phyloP scores from a whole-genome alignment of 2,329 filamentous ascomycete species.

The Ciborinia camelliae region DNA sequence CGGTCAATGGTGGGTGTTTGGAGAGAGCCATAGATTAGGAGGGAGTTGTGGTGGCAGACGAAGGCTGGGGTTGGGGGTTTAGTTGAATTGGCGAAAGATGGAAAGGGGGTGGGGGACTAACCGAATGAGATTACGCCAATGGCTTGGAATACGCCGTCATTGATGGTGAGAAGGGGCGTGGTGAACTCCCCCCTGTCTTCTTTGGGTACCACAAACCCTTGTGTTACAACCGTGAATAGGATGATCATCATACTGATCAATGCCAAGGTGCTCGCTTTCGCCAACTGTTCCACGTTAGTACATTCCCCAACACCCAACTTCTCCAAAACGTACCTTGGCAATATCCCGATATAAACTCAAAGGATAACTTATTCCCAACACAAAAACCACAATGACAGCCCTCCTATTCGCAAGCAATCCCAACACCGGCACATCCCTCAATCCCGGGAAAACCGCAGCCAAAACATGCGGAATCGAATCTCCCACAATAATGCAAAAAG shows the following conservation, averaged over 20 bases:
- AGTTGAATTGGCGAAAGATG: conserved; percentile 9
- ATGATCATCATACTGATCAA: conserved; percentile 92
- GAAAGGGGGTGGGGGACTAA: conserved; percentile 42
- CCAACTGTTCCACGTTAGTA: conserved; percentile 56
- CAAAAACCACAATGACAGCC: conserved; percentile 83
- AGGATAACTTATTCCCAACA: conserved; percentile 82
- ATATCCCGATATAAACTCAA: conserved; percentile 94
- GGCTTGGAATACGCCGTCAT: conserved; percentile 86
- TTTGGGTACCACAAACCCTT: conserved; percentile 70
- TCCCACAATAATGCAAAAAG: conserved; percentile 95
- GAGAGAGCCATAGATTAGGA: conserved; percentile 94
- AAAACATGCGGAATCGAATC: conserved; percentile 94
- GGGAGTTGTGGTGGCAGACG: conserved; percentile 86
- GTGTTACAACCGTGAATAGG: conserved; percentile 79
- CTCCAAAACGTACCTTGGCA: conserved; percentile 66
- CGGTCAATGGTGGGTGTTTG: conserved; percentile 93
- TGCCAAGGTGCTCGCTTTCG: conserved; percentile 91
- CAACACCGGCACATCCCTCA: conserved; percentile 70
- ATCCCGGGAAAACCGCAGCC: conserved; percentile 72
- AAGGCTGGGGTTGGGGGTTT: conserved; percentile 46
- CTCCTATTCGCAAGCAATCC: conserved; percentile 78
- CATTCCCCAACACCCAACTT: neutral
- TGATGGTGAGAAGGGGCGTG: conserved; percentile 70
- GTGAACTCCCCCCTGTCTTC: conserved; percentile 70
- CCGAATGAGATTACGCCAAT: conserved; percentile 98